Conservation (phyloP, 2,329 filamentous ascomycete genomes). For the Tolypocladium pustulatum region DNA sequence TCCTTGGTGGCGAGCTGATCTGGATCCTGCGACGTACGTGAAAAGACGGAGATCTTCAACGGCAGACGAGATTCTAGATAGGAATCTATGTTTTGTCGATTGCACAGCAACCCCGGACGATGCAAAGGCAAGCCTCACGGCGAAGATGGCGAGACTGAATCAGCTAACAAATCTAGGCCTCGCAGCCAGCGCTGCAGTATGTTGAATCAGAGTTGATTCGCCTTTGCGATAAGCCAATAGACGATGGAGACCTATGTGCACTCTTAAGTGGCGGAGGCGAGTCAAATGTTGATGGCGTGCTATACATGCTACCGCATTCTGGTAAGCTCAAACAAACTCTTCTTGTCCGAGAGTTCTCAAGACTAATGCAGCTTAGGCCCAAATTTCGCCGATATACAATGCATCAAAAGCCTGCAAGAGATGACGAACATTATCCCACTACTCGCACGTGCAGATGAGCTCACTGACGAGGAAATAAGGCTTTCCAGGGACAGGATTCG, state of each 20-base stretch:
- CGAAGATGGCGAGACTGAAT: neutral
- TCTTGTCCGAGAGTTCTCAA: neutral
- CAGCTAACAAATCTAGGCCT: constrained; percentile 11
- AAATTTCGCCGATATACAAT: constrained; percentile 48
- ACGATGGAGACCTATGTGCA: constrained; percentile 63
- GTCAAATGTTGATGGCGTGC: constrained; percentile 70
- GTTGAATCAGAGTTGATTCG: constrained; percentile 42
- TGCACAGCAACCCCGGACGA: constrained; percentile 54
- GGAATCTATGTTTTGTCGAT: constrained; percentile 91
- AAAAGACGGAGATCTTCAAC: constrained; percentile 47
- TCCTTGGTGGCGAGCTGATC: constrained; percentile 79
- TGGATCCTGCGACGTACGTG: constrained; percentile 46
- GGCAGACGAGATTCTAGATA: constrained; percentile 70
- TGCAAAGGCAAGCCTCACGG: constrained; percentile 33
- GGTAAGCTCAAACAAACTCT: constrained; percentile 34
- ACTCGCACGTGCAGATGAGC: constrained; percentile 64
- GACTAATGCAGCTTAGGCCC: constrained; percentile 18
- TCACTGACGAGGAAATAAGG: constrained; percentile 46
- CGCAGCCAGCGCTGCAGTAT: constrained; percentile 58
- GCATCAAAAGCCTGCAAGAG: constrained; percentile 56
- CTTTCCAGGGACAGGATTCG: constrained; percentile 50
- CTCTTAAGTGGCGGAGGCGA: constrained; percentile 75
- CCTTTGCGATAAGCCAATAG: constrained; percentile 40
- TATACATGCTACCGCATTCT: constrained; percentile 66
- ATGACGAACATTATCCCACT: constrained; percentile 81